Evolutionary conservation across 768 basidiomycete genomes (phyloP).

Genomic region (Suillus ampliporus): DNA sequence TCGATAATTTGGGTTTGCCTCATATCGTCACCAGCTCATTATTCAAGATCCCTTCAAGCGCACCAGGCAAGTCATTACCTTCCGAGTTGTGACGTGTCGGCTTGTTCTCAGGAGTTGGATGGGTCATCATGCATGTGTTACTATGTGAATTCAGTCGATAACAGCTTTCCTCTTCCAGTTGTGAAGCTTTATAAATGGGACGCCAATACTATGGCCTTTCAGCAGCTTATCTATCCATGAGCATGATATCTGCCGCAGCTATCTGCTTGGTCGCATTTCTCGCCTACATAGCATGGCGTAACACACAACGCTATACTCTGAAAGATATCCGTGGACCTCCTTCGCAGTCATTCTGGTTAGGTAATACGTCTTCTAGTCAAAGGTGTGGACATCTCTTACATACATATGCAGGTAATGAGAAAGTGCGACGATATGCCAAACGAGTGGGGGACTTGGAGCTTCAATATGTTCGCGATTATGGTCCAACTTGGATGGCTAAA

Average conservation of each 20-base stretch:
- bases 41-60: too few relatives aligned
- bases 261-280: not conserved
- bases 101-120: too few relatives aligned
- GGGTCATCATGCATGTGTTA: too few relatives aligned
- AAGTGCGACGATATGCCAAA: constrained; percentile 23
- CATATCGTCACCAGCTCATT: too few relatives aligned
- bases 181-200: not conserved
- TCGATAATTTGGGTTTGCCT: too few relatives aligned
- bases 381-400: not conserved
- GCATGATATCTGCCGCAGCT: constrained; percentile 5
- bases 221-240: not conserved
- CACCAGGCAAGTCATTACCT: too few relatives aligned
- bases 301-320: constrained; percentile 6
- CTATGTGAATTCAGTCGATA: too few relatives aligned
- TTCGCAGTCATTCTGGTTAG: constrained; percentile 11
- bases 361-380: not conserved
- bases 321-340: constrained; percentile 17
- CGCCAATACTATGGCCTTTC: not conserved
- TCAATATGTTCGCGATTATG: constrained; percentile 32
- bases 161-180: too few relatives aligned
- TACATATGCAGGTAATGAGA: constrained; percentile 28
- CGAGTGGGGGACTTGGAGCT: constrained; percentile 38
- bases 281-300: constrained; percentile 11
- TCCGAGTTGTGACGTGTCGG: too few relatives aligned
- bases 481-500: constrained; percentile 26